Conservation (phyloP, 2,329 filamentous ascomycete genomes). For the Pestalotiopsis sp. region DNA sequence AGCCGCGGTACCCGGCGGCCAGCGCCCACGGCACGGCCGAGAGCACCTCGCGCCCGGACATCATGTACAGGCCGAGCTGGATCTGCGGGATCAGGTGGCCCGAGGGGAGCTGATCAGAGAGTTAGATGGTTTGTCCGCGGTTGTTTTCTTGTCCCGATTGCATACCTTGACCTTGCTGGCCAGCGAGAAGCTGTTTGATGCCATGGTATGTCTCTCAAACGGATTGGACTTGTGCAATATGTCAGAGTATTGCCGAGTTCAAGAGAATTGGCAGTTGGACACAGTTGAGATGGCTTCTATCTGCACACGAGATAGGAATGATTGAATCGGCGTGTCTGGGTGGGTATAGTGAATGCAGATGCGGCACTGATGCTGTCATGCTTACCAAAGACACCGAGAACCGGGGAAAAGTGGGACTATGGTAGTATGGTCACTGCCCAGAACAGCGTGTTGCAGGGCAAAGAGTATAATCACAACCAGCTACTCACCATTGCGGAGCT, state of each 20-base stretch:
- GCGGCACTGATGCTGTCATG: slow-evolving; percentile 7
- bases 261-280: too few species aligned
- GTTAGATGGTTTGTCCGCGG: not conserved
- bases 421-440: not conserved
- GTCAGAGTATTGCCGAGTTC: too few species aligned
- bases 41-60: slow-evolving; percentile 60
- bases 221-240: not conserved
- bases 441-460: not conserved
- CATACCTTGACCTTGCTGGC: slow-evolving; percentile 28
- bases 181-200: slow-evolving; percentile 22
- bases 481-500: not conserved
- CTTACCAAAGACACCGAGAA: not conserved
- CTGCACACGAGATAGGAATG: not conserved
- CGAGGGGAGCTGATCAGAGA: slow-evolving; percentile 37
- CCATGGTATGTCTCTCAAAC: slow-evolving; percentile 15
- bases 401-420: not conserved
- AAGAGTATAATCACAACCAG: too few species aligned
- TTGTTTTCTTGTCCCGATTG: not conserved
- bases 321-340: not conserved
- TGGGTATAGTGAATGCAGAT: not conserved
- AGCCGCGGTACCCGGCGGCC: slow-evolving; percentile 49
- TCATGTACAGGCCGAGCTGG: slow-evolving; percentile 74
- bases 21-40: slow-evolving; percentile 59
- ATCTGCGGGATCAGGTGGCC: slow-evolving; percentile 68
- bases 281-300: not conserved